Evolutionary conservation across 495 filamentous ascomycete genomes (phyloP).

Genomic region (Aspergillus egyptiacus): DNA sequence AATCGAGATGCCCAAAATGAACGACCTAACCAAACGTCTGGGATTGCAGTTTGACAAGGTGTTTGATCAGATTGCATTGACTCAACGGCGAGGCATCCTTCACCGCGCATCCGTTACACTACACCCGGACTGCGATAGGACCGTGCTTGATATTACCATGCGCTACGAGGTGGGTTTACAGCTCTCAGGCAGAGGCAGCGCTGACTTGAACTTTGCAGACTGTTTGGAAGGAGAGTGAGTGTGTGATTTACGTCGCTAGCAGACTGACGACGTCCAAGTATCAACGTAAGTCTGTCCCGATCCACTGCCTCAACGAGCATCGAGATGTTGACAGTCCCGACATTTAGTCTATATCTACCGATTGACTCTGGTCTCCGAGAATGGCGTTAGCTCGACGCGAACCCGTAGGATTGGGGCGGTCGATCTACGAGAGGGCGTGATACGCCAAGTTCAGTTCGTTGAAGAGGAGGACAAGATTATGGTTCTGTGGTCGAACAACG

Average conservation of each 20-base stretch:
- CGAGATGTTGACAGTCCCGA: slow-evolving; percentile 2
- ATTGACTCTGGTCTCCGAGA: slow-evolving; percentile 41
- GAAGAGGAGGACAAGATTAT: slow-evolving; percentile 49
- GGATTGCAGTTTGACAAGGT: slow-evolving; percentile 49
- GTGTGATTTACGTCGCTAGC: slow-evolving; percentile 35
- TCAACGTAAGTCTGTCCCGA: slow-evolving; percentile 31
- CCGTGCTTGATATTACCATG: slow-evolving; percentile 33
- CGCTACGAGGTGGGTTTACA: slow-evolving; percentile 29
- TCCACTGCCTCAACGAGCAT: not conserved
- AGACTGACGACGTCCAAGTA: slow-evolving; percentile 28
- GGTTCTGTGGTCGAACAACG: slow-evolving; percentile 39
- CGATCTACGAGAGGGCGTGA: slow-evolving; percentile 34
- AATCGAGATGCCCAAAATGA: slow-evolving; percentile 43
- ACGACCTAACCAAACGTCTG: slow-evolving; percentile 46
- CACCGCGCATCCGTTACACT: slow-evolving; percentile 46
- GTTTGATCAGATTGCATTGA: slow-evolving; percentile 52
- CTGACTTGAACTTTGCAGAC: slow-evolving; percentile 16
- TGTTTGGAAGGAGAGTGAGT: slow-evolving; percentile 20
- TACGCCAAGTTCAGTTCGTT: slow-evolving; percentile 52
- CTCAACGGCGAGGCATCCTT: slow-evolving; percentile 51
- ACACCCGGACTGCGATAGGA: slow-evolving; percentile 35
- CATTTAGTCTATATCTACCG: slow-evolving; percentile 46
- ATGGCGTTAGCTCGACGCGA: slow-evolving; percentile 51
- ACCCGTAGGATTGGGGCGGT: slow-evolving; percentile 39
- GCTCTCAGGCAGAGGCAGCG: not conserved